phyloP scores from a whole-genome alignment of 306 rosid species.

The Vigna radiata region DNA sequence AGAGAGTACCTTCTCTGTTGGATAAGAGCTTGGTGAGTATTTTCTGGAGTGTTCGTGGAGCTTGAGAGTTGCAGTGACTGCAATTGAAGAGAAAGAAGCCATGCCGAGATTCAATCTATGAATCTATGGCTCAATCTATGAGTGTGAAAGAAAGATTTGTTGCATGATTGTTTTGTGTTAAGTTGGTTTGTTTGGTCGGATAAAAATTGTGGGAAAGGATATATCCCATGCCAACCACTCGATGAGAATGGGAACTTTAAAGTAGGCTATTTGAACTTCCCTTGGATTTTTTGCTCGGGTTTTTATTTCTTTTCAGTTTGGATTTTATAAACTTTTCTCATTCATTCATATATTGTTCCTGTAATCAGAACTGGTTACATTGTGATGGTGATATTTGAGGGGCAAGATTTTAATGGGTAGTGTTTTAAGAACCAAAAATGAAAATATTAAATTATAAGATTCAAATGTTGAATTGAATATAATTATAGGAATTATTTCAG shows the following conservation, averaged over 20 bases:
- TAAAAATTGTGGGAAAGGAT: conserved; percentile 47
- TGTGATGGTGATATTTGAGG: neutral
- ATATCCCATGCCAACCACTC: conserved; percentile 37
- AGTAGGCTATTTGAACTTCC: neutral
- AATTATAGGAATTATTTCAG: no score
- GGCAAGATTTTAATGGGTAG: neutral
- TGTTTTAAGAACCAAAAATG: no score
- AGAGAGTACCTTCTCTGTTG: conserved; percentile 62
- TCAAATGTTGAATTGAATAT: no score
- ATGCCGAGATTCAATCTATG: conserved; percentile 36
- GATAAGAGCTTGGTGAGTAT: conserved; percentile 50
- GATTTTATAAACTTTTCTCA: neutral
- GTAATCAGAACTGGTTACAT: neutral
- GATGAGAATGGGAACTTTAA: neutral
- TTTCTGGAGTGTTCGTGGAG: conserved; percentile 67
- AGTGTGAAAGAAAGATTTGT: neutral
- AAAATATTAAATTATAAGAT: no score
- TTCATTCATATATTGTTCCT: neutral
- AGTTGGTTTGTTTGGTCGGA: conserved; percentile 9
- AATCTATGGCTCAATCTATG: no score
- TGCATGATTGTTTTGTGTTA: conserved; percentile 31
- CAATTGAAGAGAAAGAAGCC: conserved; percentile 75
- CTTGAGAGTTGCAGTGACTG: conserved; percentile 61
- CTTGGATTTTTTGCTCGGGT: neutral
- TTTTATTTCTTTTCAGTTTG: neutral